Percentiles rank a stretch among this genome's conserved stretches.
These are phyloP conservation scores for Melaleuca quinquenervia DNA, from an alignment of 345 rosid species.

Conservation along the genomic window DNA sequence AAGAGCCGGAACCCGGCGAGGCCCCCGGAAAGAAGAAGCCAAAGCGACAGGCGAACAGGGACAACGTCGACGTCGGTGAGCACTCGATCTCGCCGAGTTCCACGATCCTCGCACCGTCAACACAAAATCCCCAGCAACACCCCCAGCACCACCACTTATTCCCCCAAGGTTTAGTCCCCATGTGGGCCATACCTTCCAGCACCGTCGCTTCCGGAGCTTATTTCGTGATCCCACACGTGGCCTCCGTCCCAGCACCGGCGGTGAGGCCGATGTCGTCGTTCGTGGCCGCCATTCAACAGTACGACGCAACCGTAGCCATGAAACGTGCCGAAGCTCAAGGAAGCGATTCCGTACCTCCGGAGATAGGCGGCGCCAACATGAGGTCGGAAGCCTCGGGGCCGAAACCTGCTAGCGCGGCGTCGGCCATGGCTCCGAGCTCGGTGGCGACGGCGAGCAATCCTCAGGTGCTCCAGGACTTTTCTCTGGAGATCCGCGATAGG, in stretches of 20 bases:
- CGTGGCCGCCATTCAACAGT: slow-evolving; percentile 36
- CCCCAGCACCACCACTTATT: not conserved
- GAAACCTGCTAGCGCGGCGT: slow-evolving; percentile 10
- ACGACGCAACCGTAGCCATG: not conserved
- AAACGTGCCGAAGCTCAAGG: slow-evolving; percentile 11
- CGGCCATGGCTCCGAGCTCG: slow-evolving; percentile 53
- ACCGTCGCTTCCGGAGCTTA: slow-evolving; percentile 48
- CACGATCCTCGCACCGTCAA: slow-evolving; percentile 42
- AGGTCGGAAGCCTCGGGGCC: slow-evolving; percentile 14
- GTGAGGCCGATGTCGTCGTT: slow-evolving; percentile 48
- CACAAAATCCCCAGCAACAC: slow-evolving; percentile 3
- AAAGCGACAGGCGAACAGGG: slow-evolving; percentile 65
- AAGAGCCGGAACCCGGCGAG: slow-evolving; percentile 24
- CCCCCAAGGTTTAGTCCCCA: slow-evolving; percentile 56
- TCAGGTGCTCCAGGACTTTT: slow-evolving; percentile 62
- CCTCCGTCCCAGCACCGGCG: slow-evolving; percentile 49
- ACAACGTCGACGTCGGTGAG: slow-evolving; percentile 55
- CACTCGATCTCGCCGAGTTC: slow-evolving; percentile 21
- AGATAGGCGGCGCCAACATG: not conserved
- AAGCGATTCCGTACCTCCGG: not conserved
- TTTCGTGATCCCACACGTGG: slow-evolving; percentile 52
- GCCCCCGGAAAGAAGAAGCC: slow-evolving; percentile 45
- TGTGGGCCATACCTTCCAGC: slow-evolving; percentile 82
- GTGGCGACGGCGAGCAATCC: slow-evolving; percentile 17
- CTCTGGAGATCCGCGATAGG: slow-evolving; percentile 61